phyloP scores from a whole-genome alignment of 192 early-diverging fungal genomes.

The Coemansia sp. region DNA sequence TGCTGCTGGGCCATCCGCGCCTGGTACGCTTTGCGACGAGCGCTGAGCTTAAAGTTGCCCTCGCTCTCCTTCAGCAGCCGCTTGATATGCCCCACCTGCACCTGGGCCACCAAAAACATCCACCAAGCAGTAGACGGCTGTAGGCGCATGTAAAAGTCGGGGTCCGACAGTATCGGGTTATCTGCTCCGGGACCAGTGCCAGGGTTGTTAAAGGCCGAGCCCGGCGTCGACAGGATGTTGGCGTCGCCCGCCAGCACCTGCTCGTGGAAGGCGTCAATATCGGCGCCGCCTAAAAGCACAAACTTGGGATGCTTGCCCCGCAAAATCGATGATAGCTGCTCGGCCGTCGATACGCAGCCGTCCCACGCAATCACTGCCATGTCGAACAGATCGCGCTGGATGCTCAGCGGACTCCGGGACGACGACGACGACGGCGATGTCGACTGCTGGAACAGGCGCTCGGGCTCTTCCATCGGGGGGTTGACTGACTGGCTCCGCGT shows the following conservation, averaged over 20 bases:
- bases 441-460: neutral
- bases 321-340: constrained; percentile 43
- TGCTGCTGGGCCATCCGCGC: constrained; percentile 1
- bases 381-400: constrained; percentile 35
- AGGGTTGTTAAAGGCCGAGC: constrained; percentile 43
- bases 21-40: constrained; percentile 17
- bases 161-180: constrained; percentile 44
- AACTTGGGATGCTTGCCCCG: constrained; percentile 50
- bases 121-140: constrained; percentile 50
- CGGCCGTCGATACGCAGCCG: constrained; percentile 46
- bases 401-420: neutral
- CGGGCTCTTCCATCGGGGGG: neutral
- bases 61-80: constrained; percentile 44
- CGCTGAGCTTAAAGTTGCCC: constrained; percentile 38
- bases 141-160: constrained; percentile 48
- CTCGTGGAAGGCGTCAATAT: constrained; percentile 30
- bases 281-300: constrained; percentile 31
- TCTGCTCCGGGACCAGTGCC: constrained; percentile 46
- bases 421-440: neutral
- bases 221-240: constrained; percentile 39
- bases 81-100: constrained; percentile 50
- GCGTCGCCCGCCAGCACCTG: constrained; percentile 37
- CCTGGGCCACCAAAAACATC: constrained; percentile 48
- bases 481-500: constrained; percentile 19
- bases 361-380: constrained; percentile 47